phyloP scores from a whole-genome alignment of 176 grass and related monocot genomes.

The Luzula sylvatica region DNA sequence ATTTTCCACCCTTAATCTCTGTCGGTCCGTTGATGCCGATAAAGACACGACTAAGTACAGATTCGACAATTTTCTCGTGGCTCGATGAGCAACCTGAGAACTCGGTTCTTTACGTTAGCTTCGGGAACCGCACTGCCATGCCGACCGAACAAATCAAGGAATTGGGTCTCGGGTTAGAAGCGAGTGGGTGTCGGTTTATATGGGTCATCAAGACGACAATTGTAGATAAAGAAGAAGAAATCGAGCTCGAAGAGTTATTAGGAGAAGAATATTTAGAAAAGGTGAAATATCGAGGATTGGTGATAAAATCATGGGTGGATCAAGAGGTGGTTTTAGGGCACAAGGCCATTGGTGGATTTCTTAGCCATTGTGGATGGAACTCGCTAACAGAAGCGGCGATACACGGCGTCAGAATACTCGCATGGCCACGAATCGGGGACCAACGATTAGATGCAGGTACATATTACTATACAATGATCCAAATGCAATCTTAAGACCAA shows the following conservation, averaged over 20 bases:
- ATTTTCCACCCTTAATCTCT: conserved; percentile 28
- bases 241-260: conserved; percentile 22
- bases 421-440: conserved; percentile 38
- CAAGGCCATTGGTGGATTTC: conserved; percentile 34
- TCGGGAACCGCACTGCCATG: conserved; percentile 45
- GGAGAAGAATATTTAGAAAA: conserved; percentile 25
- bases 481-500: no score
- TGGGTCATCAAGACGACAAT: conserved; percentile 52
- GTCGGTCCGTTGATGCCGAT: conserved; percentile 25
- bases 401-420: conserved; percentile 42
- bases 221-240: conserved; percentile 35
- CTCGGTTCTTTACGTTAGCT: conserved; percentile 55
- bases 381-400: conserved; percentile 27
- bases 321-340: conserved; percentile 48
- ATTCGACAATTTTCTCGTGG: conserved; percentile 17
- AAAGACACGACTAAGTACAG: neutral
- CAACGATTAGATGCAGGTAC: conserved; percentile 40
- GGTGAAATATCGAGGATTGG: conserved; percentile 32
- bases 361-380: conserved; percentile 55
- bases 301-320: conserved; percentile 56
- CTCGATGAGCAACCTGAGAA: conserved; percentile 33
- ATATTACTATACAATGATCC: neutral
- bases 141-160: conserved; percentile 30
- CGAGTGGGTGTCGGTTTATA: conserved; percentile 40
- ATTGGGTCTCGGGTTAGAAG: conserved; percentile 43